Conservation (phyloP, 1,139 yeast genomes). For the Debaryomyces udenii region DNA sequence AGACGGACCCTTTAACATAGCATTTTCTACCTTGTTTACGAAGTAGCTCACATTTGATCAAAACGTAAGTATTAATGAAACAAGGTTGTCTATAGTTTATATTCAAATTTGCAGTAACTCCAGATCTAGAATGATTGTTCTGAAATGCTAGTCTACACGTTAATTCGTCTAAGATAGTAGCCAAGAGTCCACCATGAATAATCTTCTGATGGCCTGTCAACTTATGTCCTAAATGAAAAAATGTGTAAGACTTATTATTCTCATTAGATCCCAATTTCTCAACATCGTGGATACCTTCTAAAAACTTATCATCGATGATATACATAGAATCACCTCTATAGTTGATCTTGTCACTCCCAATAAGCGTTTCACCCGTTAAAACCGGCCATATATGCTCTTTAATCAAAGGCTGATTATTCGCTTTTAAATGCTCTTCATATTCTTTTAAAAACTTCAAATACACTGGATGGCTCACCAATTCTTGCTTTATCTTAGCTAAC, state of each 20-base stretch:
- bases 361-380: conserved; percentile 41
- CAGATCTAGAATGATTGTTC: conserved; percentile 44
- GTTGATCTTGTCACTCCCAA: conserved; percentile 39
- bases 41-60: conserved; percentile 38
- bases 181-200: conserved; percentile 60
- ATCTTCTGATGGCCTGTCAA: conserved; percentile 54
- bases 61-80: conserved; percentile 33
- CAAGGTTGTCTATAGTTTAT: conserved; percentile 46
- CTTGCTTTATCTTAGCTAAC: not conserved
- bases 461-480: not conserved
- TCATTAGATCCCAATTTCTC: conserved; percentile 15
- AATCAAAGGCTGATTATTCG: conserved; percentile 15
- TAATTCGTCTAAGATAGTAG: conserved; percentile 56
- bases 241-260: conserved; percentile 33
- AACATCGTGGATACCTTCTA: conserved; percentile 20
- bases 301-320: conserved; percentile 36
- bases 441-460: not conserved
- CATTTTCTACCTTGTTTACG: conserved; percentile 47
- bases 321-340: conserved; percentile 41
- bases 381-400: conserved; percentile 32
- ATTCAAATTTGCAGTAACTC: conserved; percentile 51
- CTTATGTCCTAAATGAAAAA: conserved; percentile 48
- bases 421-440: conserved; percentile 4
- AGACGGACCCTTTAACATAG: conserved; percentile 45
- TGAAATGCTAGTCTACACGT: conserved; percentile 57